Percentiles rank a stretch among this genome's conserved stretches.
These are phyloP conservation scores for Hypoxylon sp. DNA, from an alignment of 2,329 filamentous ascomycete genomes.

Conservation along the genomic window DNA sequence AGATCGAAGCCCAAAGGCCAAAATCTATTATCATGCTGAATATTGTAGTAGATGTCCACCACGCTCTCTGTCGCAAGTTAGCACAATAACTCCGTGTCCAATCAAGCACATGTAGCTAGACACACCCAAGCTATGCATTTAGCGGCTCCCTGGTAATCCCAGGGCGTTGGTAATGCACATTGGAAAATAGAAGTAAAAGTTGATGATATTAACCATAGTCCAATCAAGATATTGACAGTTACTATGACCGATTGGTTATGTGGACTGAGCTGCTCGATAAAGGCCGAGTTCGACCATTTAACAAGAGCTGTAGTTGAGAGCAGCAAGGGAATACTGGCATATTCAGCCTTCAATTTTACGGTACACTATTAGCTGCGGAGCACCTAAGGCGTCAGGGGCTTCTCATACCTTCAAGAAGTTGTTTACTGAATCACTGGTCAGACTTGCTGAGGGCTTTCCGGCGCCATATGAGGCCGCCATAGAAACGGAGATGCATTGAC, in stretches of 20 bases:
- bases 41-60: constrained; percentile 29
- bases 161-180: constrained; percentile 44
- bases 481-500: constrained; percentile 46
- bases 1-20: no score
- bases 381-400: neutral
- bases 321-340: constrained; percentile 42
- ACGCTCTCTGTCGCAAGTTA: constrained; percentile 9
- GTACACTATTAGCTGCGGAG: neutral
- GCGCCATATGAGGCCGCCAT: constrained; percentile 43
- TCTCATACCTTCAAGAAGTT: constrained; percentile 34
- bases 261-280: constrained; percentile 44
- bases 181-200: constrained; percentile 43
- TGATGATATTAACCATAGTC: constrained; percentile 37
- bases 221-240: constrained; percentile 34
- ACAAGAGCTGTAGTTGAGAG: constrained; percentile 41
- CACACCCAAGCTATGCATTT: constrained; percentile 41
- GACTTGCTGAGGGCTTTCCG: constrained; percentile 33
- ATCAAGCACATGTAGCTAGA: neutral
- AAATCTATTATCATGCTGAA: neutral
- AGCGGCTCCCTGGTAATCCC: constrained; percentile 43
- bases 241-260: constrained; percentile 33
- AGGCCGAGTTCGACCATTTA: constrained; percentile 45
- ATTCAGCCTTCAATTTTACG: constrained; percentile 41
- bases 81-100: neutral
- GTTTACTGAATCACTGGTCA: constrained; percentile 30